Conservation (phyloP, 1,139 yeast genomes). For the Candida sp. region DNA sequence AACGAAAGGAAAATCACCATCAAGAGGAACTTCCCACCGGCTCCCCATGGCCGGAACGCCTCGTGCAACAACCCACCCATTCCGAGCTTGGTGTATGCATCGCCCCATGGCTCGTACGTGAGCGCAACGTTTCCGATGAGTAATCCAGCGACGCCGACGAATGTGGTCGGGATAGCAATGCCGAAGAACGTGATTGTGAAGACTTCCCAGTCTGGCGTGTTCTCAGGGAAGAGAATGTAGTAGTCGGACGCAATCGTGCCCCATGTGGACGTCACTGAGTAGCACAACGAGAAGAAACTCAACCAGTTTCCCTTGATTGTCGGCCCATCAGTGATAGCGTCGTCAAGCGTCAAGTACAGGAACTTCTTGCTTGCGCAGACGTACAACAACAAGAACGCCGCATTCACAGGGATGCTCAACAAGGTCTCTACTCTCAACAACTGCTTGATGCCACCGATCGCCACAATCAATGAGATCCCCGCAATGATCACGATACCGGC, state of each 20-base stretch:
- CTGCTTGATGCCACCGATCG: not conserved
- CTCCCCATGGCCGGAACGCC: not conserved
- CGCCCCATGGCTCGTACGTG: not conserved
- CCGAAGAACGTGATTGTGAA: not conserved
- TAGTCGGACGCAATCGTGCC: not conserved
- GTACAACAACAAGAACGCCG: not conserved
- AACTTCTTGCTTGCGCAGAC: not conserved
- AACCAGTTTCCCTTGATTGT: not conserved
- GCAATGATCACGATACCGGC: not conserved
- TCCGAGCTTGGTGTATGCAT: not conserved
- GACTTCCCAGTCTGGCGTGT: not conserved
- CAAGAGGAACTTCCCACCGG: constrained; percentile 48
- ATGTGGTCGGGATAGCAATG: not conserved
- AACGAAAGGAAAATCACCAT: constrained; percentile 72
- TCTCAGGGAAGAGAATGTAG: not conserved
- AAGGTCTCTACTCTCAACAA: not conserved
- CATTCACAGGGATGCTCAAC: not conserved
- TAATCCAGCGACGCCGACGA: not conserved
- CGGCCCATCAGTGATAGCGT: not conserved
- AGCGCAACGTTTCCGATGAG: not conserved
- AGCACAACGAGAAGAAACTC: not conserved
- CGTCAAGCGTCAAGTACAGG: not conserved
- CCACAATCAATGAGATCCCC: not conserved
- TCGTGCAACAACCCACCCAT: not conserved
- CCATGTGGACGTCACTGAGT: not conserved